These are phyloP conservation scores for Laguncularia racemosa DNA, from an alignment of 345 rosid species.

Conservation along the genomic window DNA sequence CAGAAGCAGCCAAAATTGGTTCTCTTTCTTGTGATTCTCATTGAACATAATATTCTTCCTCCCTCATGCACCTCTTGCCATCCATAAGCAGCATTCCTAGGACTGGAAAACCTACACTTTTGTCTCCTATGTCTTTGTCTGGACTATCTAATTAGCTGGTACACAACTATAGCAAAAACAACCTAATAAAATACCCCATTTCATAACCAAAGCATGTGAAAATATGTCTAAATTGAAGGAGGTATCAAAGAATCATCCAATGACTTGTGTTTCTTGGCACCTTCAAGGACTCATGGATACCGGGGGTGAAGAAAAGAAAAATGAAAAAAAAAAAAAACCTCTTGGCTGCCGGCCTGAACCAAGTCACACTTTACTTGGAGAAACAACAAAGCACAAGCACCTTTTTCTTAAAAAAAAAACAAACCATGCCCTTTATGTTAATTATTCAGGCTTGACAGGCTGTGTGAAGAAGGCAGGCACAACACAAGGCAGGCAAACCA, in stretches of 20 bases:
- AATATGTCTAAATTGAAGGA: conserved; percentile 13
- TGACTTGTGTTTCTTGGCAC: too few species aligned
- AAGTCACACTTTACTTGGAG: conserved; percentile 23
- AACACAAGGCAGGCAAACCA: conserved; percentile 7
- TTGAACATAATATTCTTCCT: conserved; percentile 32
- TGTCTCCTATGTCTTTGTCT: too few species aligned
- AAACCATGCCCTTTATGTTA: conserved; percentile 17
- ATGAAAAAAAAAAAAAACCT: conserved; percentile 8
- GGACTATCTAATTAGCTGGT: neutral
- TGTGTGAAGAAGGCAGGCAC: conserved; percentile 38
- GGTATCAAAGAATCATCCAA: conserved; percentile 15
- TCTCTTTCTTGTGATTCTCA: conserved; percentile 34
- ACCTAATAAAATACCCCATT: conserved; percentile 8
- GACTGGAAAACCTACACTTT: conserved; percentile 7
- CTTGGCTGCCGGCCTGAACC: conserved; percentile 17
- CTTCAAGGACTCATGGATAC: too few species aligned
- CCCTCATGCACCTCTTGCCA: conserved; percentile 32
- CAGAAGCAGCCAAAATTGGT: conserved; percentile 23
- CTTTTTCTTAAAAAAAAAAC: conserved; percentile 9
- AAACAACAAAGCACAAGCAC: conserved; percentile 41
- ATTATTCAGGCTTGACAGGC: conserved; percentile 74
- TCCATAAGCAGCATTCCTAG: conserved; percentile 19
- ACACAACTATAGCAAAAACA: neutral
- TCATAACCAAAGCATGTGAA: neutral
- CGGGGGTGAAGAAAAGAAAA: neutral